Evolutionary conservation across 345 rosid genomes (phyloP), one percentile per base, ranked within the genome.

Genomic region (Cardamine occulta): DNA sequence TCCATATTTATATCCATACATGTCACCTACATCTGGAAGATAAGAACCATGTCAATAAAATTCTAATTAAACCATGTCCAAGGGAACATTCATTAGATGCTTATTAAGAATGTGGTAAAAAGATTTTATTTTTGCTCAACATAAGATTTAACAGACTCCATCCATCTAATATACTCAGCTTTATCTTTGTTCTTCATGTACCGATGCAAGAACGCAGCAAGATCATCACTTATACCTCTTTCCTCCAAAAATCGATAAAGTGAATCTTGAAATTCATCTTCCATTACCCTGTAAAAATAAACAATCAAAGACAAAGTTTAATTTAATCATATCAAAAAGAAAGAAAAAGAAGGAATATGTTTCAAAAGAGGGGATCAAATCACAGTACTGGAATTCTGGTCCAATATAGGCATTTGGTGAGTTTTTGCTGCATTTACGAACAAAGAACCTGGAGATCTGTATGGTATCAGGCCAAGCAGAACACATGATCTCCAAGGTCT

Each of bases 401-500:
- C 95, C 95, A 63, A 60, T 29, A 79, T 88, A 90, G 37, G 84
- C 79, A 60, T 77, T 59, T 3, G 79, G 76, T 31, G 63, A 75
- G 73, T 68, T 65, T 77, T 74, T 82, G 58, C 60, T 61, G 10
- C 62, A 56, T 48, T 66, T 63, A 56, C 86, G 91, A 42, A 85
- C 63, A 66, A 86, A 84, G 58, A 91, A 82, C 68, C 84, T 85
- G 35, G 73, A 73, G 65, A 94, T 85, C 76, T 86, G 87, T 32
- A 91, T 71, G 60, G 82, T 74, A 81, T 89, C 89, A 26, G 96
- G 95, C 93, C 93, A 90, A 64, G 88, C 97, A 14, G 97, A 88
- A 83, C 96, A 90, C 81, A 84, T 62, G 64, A 90, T 82, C 86
- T 91, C 93, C 40, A 94, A 49, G 47, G 82, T 84, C 66, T 86